Percentiles rank a stretch among this genome's conserved stretches.
phyloP scores from a whole-genome alignment of 2,329 filamentous ascomycete species.

The Exophiala calicioides region DNA sequence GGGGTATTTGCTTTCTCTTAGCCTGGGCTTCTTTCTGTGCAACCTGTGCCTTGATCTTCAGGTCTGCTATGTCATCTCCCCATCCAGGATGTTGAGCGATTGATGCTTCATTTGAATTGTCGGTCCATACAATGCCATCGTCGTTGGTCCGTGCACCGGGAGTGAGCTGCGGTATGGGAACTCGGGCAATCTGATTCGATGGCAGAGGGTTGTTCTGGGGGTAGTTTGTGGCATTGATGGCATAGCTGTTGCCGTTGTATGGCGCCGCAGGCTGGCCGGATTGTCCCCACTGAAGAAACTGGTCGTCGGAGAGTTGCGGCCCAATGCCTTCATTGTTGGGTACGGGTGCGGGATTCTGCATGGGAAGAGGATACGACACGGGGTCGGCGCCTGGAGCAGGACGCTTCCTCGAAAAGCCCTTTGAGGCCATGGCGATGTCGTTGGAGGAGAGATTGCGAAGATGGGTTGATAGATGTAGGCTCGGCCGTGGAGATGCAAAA shows the following conservation, averaged over 20 bases:
- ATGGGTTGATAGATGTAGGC: neutral
- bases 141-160: constrained; percentile 17
- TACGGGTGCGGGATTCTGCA: constrained; percentile 42
- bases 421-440: constrained; percentile 32
- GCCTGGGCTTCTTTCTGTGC: constrained; percentile 85
- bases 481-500: neutral
- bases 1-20: constrained; percentile 93
- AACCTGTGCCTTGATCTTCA: constrained; percentile 76
- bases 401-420: constrained; percentile 63
- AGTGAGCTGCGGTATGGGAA: constrained; percentile 39
- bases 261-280: constrained; percentile 41
- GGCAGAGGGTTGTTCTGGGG: constrained; percentile 30
- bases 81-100: constrained; percentile 45
- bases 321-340: constrained; percentile 47
- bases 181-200: constrained; percentile 46
- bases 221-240: constrained; percentile 48
- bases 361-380: constrained; percentile 58
- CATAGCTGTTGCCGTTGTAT: constrained; percentile 55
- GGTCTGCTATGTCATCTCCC: constrained; percentile 69
- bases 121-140: constrained; percentile 37
- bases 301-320: constrained; percentile 51
- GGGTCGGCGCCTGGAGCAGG: constrained; percentile 71
- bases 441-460: neutral
- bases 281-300: constrained; percentile 58
- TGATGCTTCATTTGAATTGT: constrained; percentile 39